phyloP scores from a whole-genome alignment of 345 rosid species.

The Eucalyptus cloeziana region DNA sequence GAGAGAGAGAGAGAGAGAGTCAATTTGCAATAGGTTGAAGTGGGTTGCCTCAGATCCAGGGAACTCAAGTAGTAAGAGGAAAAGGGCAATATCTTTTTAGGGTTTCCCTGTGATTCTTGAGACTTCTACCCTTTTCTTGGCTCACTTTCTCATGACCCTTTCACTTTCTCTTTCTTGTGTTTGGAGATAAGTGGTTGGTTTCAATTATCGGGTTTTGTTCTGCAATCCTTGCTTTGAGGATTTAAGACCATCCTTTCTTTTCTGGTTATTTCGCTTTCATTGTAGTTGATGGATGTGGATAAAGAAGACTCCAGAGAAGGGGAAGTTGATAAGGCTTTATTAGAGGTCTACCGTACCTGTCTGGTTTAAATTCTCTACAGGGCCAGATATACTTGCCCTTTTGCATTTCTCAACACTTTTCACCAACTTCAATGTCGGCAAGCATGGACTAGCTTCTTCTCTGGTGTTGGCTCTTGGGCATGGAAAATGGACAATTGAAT shows the following conservation, averaged over 20 bases:
- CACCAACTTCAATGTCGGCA: not conserved
- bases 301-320: slow-evolving; percentile 7
- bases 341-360: not conserved
- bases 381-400: slow-evolving; percentile 16
- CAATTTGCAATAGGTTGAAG: slow-evolving; percentile 21
- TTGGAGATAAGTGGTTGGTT: not conserved
- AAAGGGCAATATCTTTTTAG: slow-evolving; percentile 14
- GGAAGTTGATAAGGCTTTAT: not conserved
- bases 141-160: slow-evolving; percentile 38
- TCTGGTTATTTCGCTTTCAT: slow-evolving; percentile 11
- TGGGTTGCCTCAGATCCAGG: slow-evolving; percentile 66
- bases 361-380: not conserved
- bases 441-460: not conserved
- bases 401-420: slow-evolving; percentile 6
- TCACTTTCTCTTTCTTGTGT: slow-evolving; percentile 1
- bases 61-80: slow-evolving; percentile 19
- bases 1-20: not conserved
- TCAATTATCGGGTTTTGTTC: not conserved
- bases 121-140: slow-evolving; percentile 19
- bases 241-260: not conserved
- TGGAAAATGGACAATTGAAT: slow-evolving; percentile 30
- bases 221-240: not conserved
- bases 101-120: slow-evolving; percentile 41
- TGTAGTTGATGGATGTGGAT: slow-evolving; percentile 30
- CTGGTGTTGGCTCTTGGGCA: slow-evolving; percentile 11